phyloP scores from a whole-genome alignment of 371 early-diverging fungal species.

The Sporodiniella umbellata region DNA sequence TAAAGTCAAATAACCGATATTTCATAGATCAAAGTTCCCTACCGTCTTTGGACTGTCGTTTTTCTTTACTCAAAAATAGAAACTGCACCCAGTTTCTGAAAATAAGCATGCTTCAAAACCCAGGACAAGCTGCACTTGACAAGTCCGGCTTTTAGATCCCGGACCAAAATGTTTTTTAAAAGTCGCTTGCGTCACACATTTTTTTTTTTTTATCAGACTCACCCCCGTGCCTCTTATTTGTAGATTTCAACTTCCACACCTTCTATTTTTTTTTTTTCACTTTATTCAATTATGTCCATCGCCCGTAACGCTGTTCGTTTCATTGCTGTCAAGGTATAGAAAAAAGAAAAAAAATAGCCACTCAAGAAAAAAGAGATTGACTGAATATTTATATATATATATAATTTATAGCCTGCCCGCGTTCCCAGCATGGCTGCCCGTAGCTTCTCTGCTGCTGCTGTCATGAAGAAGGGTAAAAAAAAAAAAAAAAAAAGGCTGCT shows the following conservation, averaged over 20 bases:
- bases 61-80: too few relatives aligned
- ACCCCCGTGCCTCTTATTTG: not conserved
- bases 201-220: not conserved
- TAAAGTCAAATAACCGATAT: too few relatives aligned
- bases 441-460: constrained; percentile 35
- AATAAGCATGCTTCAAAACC: too few relatives aligned
- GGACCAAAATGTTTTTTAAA: too few relatives aligned
- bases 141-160: too few relatives aligned
- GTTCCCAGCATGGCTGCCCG: constrained; percentile 40
- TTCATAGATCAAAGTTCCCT: too few relatives aligned
- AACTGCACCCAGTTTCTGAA: too few relatives aligned
- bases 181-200: not conserved
- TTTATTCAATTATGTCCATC: constrained; percentile 32
- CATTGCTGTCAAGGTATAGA: constrained; percentile 38
- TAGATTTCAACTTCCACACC: not conserved
- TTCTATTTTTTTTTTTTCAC: not conserved
- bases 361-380: not conserved
- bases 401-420: constrained; percentile 20
- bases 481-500: not conserved
- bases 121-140: too few relatives aligned
- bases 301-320: constrained; percentile 48
- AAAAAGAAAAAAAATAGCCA: not conserved
- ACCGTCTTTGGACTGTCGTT: too few relatives aligned
- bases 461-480: constrained; percentile 48
- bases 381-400: constrained; percentile 9